Evolutionary conservation across 495 filamentous ascomycete genomes (phyloP).

Genomic region (Penicillium diatomitis): DNA sequence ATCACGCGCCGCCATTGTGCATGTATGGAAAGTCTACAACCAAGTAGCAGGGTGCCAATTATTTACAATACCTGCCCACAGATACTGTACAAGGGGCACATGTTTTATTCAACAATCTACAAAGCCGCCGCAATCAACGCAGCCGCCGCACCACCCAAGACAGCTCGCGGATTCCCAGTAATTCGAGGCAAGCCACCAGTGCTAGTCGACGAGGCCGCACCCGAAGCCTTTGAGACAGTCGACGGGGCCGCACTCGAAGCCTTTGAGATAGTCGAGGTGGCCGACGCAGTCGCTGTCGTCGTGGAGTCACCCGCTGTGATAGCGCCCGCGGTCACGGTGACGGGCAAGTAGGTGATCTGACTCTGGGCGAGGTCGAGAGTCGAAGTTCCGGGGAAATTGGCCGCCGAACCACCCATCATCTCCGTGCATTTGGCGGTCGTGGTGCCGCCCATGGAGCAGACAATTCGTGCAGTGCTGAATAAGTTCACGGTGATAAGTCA

Average conservation of each 20-base stretch:
- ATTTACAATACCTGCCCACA: not conserved
- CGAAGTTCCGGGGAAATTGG: slow-evolving; percentile 16
- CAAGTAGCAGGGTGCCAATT: not conserved
- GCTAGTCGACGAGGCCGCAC: slow-evolving; percentile 2
- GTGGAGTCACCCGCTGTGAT: not conserved
- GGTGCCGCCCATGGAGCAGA: slow-evolving; percentile 28
- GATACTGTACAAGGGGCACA: too few relatives aligned
- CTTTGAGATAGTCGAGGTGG: not conserved
- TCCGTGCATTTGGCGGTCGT: slow-evolving; percentile 28
- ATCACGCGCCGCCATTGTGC: too few relatives aligned
- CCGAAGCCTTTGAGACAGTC: not conserved
- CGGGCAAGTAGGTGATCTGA: slow-evolving; percentile 17
- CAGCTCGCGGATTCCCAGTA: slow-evolving; percentile 3
- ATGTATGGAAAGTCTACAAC: not conserved
- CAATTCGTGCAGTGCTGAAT: not conserved
- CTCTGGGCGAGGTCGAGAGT: slow-evolving; percentile 7
- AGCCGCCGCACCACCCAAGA: slow-evolving; percentile 6
- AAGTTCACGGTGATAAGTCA: slow-evolving; percentile 15
- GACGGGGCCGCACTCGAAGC: not conserved
- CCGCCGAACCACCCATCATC: slow-evolving; percentile 15
- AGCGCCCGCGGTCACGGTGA: slow-evolving; percentile 27
- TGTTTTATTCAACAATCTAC: not conserved
- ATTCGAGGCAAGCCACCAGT: slow-evolving; percentile 8
- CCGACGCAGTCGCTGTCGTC: not conserved
- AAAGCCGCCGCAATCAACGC: slow-evolving; percentile 7